Percentiles rank a stretch among this genome's conserved stretches.
phyloP scores from a whole-genome alignment of 306 rosid genomes.

The cucumber (Cucumis sativus) region DNA sequence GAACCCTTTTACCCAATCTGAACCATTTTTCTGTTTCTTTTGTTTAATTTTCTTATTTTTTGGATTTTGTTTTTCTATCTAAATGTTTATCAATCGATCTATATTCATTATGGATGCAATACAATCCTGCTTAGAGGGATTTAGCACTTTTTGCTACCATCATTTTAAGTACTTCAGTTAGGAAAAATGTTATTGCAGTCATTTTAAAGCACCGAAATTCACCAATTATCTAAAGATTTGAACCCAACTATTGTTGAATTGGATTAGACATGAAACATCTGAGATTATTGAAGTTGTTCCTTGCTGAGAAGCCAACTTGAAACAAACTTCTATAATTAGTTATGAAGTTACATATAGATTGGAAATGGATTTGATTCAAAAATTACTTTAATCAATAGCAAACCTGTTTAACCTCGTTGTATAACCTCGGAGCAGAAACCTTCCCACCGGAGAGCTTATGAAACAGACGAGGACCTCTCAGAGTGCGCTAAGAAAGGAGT shows the following conservation, averaged over 20 bases:
- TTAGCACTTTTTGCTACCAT: neutral
- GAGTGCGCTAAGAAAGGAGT: slow-evolving; percentile 86
- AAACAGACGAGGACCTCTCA: slow-evolving; percentile 40
- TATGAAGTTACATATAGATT: neutral
- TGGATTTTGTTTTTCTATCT: neutral
- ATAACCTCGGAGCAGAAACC: slow-evolving; percentile 34
- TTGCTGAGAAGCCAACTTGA: neutral
- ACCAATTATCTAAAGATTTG: neutral
- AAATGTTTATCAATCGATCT: neutral
- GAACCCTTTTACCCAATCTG: neutral
- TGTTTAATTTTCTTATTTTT: neutral
- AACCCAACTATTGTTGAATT: neutral
- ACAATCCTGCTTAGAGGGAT: neutral
- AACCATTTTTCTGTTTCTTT: neutral
- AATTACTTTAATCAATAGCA: neutral
- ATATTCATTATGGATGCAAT: neutral
- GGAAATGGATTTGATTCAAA: neutral
- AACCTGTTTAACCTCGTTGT: neutral
- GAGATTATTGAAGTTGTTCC: neutral
- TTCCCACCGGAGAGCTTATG: slow-evolving; percentile 38
- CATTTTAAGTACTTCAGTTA: neutral
- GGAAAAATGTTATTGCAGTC: neutral
- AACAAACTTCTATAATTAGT: neutral
- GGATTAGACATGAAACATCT: neutral
- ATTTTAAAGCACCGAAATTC: neutral